Evolutionary conservation across 2,329 filamentous ascomycete species (phyloP), one percentile per base, ranked within the genome.

Genomic region (Ciborinia camelliae): DNA sequence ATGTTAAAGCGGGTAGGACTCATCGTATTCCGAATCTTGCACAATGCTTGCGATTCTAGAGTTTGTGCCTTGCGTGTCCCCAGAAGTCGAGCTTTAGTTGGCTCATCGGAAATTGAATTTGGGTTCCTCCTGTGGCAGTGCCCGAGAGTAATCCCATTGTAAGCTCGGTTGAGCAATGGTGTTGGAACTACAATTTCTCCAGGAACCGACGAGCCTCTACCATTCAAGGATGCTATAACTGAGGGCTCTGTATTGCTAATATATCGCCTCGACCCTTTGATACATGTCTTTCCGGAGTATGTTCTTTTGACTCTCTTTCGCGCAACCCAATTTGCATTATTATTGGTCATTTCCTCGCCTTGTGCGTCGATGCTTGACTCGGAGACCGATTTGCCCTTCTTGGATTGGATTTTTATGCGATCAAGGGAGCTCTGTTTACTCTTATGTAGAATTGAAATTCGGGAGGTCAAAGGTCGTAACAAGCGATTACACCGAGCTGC

Each of bases 401-500:
- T 28, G 12, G 15, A 15, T 47, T 62, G 67, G 8, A n/a, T n/a
- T n/a, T 37, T 60, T 9, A 35, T 26, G 23, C 18, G 35, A 12
- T 64, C 39, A 32, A 64, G 35, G 9, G 48, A 55, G 32, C 67
- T 64, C 48, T 68, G 62, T 20, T 72, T 63, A 6, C 77, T 75
- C 64, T 75, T 79, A 30, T 74, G 75, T 3, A 81, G 69, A 43
- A 78, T 76, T 67, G 76, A 73, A 43, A 81, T 76, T 52, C 78
- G 74, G 15, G 79, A 80, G 35, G 77, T 74, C 62, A 81, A 69
- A 9, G 78, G 77, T 39, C 79, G 77, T 41, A 81, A 73, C 50
- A 81, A 69, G 28, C 79, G 77, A 62, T 80, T 75, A 62, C 79
- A 81, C 65, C 79, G 75, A 41, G 78, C 74, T 28, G 79, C 72